Evolutionary conservation across 2,329 filamentous ascomycete genomes (phyloP), one percentile per base, ranked within the genome.

Genomic region (Dactylellina parvicollis): DNA sequence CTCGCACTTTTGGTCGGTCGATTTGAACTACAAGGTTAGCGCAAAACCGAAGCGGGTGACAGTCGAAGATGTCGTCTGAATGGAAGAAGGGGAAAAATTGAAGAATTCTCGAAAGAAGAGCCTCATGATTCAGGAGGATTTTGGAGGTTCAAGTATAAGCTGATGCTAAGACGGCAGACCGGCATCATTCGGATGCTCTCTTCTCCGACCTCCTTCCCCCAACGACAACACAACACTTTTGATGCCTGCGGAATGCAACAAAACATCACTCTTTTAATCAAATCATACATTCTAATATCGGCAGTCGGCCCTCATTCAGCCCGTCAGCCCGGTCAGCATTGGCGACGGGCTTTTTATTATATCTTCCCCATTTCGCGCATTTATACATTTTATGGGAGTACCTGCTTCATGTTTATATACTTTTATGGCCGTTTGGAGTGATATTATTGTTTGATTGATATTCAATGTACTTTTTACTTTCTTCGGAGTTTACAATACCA

Each of bases 21-120:
- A 89, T 64, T 79, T 92, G 76, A 87, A 89, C 9, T 92, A 92
- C 80, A 86, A 87, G 0, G 89, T 92, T 77, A 90, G 88, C 82
- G 87, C 88, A 80, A 92, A 91, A 85, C 87, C 77, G 86, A 72
- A 65, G 46, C 52, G 67, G 30, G 16, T 50, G 24, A 22, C 65
- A 5, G 46, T 72, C 24, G 59, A 72, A 59, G 59, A 65, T 18
- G 54, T 65, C 28, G 36, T 60, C 60, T 59, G 67, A 18, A 59
- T 72, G 59, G 67, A 72, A 47, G 67, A n/a, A n/a, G n/a, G n/a
- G n/a, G n/a, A n/a, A n/a, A n/a, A n/a, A n/a, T n/a, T n/a, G n/a
- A n/a, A n/a, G n/a, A n/a, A n/a, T n/a, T n/a, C n/a, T n/a, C n/a
- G n/a, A n/a, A n/a, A n/a, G n/a, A n/a, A n/a, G n/a, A n/a, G n/a